Conservation (phyloP, 345 rosid genomes). For the Citrus mangshanensis region DNA sequence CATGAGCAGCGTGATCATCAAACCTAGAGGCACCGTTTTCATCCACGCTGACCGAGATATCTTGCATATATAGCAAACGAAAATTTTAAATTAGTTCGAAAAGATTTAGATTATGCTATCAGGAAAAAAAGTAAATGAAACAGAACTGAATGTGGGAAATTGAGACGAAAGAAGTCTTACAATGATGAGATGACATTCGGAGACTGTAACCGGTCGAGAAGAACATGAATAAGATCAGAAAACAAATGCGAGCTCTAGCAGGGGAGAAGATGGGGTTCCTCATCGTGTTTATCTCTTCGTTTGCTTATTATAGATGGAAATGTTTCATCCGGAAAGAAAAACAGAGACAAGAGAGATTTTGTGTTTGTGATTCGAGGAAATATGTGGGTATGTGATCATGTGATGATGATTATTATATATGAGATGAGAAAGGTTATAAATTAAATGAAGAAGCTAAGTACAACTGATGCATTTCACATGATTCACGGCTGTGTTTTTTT, state of each 20-base stretch:
- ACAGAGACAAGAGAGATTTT: neutral
- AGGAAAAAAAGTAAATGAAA: neutral
- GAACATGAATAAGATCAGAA: constrained; percentile 10
- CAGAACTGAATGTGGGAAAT: neutral
- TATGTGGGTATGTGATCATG: neutral
- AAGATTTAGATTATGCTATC: neutral
- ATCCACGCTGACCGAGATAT: constrained; percentile 2
- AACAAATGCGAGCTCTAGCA: constrained; percentile 12
- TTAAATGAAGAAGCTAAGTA: neutral
- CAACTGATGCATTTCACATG: constrained; percentile 60
- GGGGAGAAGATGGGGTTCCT: neutral
- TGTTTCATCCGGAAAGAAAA: neutral
- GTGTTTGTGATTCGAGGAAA: neutral
- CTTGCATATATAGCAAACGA: neutral
- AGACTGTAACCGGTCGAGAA: neutral
- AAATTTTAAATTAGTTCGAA: neutral
- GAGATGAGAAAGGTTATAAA: neutral
- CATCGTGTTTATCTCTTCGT: neutral
- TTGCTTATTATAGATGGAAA: neutral
- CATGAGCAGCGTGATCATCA: neutral
- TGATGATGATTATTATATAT: no score
- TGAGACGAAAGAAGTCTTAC: neutral
- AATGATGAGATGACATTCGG: neutral
- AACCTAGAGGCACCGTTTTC: neutral
- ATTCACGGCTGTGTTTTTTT: constrained; percentile 52